Conservation (phyloP, 805 yeast species). For the Schwanniomyces sp. region DNA sequence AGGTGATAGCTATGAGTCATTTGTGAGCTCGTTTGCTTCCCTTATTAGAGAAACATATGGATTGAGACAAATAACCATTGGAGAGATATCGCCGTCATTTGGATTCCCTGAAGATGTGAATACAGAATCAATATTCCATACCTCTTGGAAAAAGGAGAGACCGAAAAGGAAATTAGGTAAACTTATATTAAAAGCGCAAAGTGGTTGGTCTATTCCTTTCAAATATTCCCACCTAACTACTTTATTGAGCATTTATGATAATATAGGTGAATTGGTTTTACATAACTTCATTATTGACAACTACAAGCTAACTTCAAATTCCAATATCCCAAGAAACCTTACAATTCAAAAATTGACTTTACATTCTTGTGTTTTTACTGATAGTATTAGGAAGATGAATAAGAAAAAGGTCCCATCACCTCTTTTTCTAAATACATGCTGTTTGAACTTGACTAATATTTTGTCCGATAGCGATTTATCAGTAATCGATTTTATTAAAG, state of each 20-base stretch:
- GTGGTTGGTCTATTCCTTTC: slow-evolving; percentile 55
- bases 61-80: slow-evolving; percentile 37
- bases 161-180: slow-evolving; percentile 24
- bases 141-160: slow-evolving; percentile 12
- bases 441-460: slow-evolving; percentile 37
- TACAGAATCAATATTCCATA: slow-evolving; percentile 19
- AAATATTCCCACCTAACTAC: slow-evolving; percentile 44
- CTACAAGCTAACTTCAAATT: slow-evolving; percentile 13
- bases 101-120: slow-evolving; percentile 27
- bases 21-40: slow-evolving; percentile 18
- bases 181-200: slow-evolving; percentile 42
- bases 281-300: slow-evolving; percentile 51
- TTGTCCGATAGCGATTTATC: slow-evolving; percentile 48
- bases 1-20: slow-evolving; percentile 21
- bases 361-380: slow-evolving; percentile 19
- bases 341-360: slow-evolving; percentile 14
- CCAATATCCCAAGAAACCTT: slow-evolving; percentile 22
- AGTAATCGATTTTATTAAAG: slow-evolving; percentile 45
- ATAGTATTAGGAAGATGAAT: slow-evolving; percentile 12
- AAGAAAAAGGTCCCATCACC: slow-evolving; percentile 11
- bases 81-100: slow-evolving; percentile 53
- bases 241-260: slow-evolving; percentile 39
- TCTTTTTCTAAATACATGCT: slow-evolving; percentile 41
- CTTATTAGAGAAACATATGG: slow-evolving; percentile 50
- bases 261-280: slow-evolving; percentile 42